Evolutionary conservation across 805 yeast species (phyloP).

Genomic region (Pichia gijzeniarum): DNA sequence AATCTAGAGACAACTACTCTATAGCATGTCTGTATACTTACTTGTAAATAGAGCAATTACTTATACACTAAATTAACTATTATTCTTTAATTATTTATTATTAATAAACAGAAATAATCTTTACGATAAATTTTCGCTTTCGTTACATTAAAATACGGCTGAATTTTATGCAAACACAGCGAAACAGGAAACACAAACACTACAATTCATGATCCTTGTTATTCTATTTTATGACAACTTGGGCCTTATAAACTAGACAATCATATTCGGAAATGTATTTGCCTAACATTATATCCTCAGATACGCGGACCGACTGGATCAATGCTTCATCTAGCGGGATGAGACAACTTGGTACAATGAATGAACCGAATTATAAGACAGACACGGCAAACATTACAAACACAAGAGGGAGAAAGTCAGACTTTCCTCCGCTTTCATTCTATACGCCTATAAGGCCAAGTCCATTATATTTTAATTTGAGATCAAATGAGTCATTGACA

Average conservation of each 20-base stretch:
- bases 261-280: slow-evolving; percentile 34
- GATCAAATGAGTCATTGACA: background rate
- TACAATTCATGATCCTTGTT: background rate
- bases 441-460: slow-evolving; percentile 8
- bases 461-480: slow-evolving; percentile 6
- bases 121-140: no score
- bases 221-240: background rate
- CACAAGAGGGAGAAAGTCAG: slow-evolving; percentile 16
- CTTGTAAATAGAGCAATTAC: no score
- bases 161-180: no score
- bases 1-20: background rate
- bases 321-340: slow-evolving; percentile 13
- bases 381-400: background rate
- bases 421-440: slow-evolving; percentile 14
- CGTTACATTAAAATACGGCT: no score
- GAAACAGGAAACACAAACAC: no score
- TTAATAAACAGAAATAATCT: no score
- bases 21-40: no score
- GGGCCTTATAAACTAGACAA: background rate
- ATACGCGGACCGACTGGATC: slow-evolving; percentile 41
- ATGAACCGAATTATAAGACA: background rate
- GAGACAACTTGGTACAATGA: slow-evolving; percentile 2
- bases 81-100: no score
- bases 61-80: no score
- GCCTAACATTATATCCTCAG: slow-evolving; percentile 41